Percentiles rank a stretch among this genome's conserved stretches.
phyloP scores from a whole-genome alignment of 495 filamentous ascomycete genomes.

The Aspergillus leporis region DNA sequence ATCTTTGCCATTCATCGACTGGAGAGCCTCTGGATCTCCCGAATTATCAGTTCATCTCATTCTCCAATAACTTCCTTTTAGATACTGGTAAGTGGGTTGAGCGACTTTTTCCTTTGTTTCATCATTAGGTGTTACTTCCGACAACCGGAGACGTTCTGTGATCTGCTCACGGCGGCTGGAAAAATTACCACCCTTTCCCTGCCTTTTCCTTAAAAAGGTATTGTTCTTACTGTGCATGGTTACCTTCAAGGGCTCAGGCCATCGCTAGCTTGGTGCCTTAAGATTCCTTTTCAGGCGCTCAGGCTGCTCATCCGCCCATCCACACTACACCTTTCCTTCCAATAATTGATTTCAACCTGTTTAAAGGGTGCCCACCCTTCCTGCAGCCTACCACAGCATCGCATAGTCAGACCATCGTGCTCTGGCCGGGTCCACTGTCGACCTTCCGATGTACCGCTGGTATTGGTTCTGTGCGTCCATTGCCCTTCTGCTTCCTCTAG shows the following conservation, averaged over 20 bases:
- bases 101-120: background rate
- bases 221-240: conserved; percentile 1
- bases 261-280: conserved; percentile 22
- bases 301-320: conserved; percentile 21
- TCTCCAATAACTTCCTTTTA: background rate
- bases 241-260: conserved; percentile 1
- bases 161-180: conserved; percentile 19
- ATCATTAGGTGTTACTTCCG: conserved; percentile 2
- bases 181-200: background rate
- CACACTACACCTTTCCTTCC: background rate
- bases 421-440: conserved; percentile 29
- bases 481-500: conserved; percentile 22
- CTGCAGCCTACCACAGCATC: conserved; percentile 5
- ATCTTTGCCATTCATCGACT: background rate
- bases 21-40: background rate
- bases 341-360: conserved; percentile 1
- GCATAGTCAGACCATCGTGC: conserved; percentile 42
- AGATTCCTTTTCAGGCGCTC: conserved; percentile 20
- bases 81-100: background rate
- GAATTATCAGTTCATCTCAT: too few species aligned
- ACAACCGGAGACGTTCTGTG: conserved; percentile 17
- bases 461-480: conserved; percentile 30
- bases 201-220: background rate
- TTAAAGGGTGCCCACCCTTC: conserved; percentile 1
- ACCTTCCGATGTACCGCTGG: conserved; percentile 32